phyloP scores from a whole-genome alignment of 2,329 filamentous ascomycete genomes.

The Pseudogymnoascus sp. region DNA sequence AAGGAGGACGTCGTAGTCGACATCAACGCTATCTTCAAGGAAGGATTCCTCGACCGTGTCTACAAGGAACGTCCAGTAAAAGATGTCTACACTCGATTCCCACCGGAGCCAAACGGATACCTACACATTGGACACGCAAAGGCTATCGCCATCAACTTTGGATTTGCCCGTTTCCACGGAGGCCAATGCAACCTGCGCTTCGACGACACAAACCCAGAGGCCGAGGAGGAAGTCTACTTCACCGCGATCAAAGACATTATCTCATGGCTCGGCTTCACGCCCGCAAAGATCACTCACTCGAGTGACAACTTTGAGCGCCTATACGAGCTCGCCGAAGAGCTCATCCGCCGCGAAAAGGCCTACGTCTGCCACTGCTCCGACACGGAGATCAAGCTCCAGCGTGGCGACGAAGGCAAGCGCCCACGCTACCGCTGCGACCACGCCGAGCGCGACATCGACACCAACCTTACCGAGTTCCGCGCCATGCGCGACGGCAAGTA shows the following conservation, averaged over 20 bases:
- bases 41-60: constrained; percentile 67
- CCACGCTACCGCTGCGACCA: constrained; percentile 75
- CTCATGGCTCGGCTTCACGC: constrained; percentile 78
- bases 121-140: constrained; percentile 92
- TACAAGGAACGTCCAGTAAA: constrained; percentile 60
- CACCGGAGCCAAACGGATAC: constrained; percentile 86
- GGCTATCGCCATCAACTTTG: constrained; percentile 94
- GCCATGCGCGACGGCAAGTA: constrained; percentile 91
- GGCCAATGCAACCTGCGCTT: constrained; percentile 62
- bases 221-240: constrained; percentile 86
- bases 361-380: constrained; percentile 88
- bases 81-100: constrained; percentile 64
- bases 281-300: constrained; percentile 73
- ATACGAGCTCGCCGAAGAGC: constrained; percentile 80
- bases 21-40: constrained; percentile 68
- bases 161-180: constrained; percentile 78
- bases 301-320: constrained; percentile 81
- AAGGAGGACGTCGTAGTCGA: constrained; percentile 37
- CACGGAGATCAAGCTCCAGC: constrained; percentile 76
- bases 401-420: constrained; percentile 65
- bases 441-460: constrained; percentile 64
- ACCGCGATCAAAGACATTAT: constrained; percentile 84
- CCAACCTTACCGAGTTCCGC: constrained; percentile 75
- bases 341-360: constrained; percentile 62
- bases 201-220: constrained; percentile 93